Evolutionary conservation across 2,329 filamentous ascomycete genomes (phyloP), one percentile per base, ranked within the genome.

Genomic region (Xylariaceae sp.): DNA sequence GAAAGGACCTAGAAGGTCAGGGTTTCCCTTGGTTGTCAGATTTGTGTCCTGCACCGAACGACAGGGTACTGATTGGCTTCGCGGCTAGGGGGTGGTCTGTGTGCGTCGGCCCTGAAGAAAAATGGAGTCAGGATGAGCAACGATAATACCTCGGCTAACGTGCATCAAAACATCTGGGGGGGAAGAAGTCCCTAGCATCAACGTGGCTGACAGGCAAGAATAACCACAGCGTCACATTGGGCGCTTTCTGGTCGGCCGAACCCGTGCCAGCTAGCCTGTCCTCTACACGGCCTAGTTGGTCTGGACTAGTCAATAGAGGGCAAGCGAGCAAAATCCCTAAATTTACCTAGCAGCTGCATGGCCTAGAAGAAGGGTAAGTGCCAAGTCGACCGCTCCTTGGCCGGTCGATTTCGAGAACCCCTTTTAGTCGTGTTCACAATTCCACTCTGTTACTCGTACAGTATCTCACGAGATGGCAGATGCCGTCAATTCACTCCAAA

Each of bases 111-210:
- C 36, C 41, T 33, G 45, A 42, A 48, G 40, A 19, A 40, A 47
- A 52, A 40, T 44, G 45, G 43, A 45, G 43, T 35, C 32, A 32
- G 38, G n/a, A n/a, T n/a, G n/a, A 58, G 53, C 55, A 47, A 57
- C 56, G 54, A 58, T 58, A 55, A 57, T 57, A 56, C 59, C 56
- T 58, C 53, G 43, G 21, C 45, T 45, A 38, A 46, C 16, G 33
- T 16, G 42, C 40, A 14, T 41, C 16, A 37, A 44, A 34, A 41
- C 25, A 44, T 40, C 45, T 41, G 43, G 49, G 45, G 44, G 42
- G n/a, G n/a, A 29, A 14, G 42, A 49, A 45, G 43, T 50, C 45
- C 46, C 54, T 53, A 48, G 42, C 49, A 54, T 47, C 48, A 55
- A 55, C 55, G 54, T 59, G 56, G 46, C 57, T 48, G 45, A 49